Base-by-base conservation (phyloP, 2,329 filamentous ascomycete genomes). In the Ceratocystis smalleyi region DNA sequence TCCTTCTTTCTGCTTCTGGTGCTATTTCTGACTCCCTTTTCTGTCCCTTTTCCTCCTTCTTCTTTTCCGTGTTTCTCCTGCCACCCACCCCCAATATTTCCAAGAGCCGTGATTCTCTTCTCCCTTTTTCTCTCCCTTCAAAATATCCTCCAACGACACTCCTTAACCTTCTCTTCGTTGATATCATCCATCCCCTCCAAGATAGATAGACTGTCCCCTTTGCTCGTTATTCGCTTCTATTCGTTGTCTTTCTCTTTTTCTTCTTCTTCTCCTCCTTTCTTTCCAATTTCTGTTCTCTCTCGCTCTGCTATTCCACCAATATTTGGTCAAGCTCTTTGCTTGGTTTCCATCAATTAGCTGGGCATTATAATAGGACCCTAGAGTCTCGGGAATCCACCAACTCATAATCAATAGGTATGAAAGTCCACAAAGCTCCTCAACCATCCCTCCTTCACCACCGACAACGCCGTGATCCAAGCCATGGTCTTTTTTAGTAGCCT, bases 61-160 rank as follows among this genome's bases (percentile, higher is more conserved):
- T 57, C 54, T 35, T 57, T 57, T 32, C 54, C 54, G 15, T 57
- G 54, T 57, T 35, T 57, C 27, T 57, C 12, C 54, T 57, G 27
- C 54, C 27, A 32, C 54, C 51, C 51, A 32, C 51, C 51, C 51
- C 27, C 54, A 35, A 57, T n/a, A 57, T 40, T 40, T 24, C 15
- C 24, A 57, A 57, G 54, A 57, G 54, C 54, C 54, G 54, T 35
- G 27, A 57, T 57, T 32, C 12, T 57, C 54, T 57, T 57, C 54
- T 57, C 54, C 54, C 54, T 57, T 57, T 57, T 12, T 35, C 27
- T 57, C 24, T 57, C 54, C 24, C 17, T 57, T 30, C n/a, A 57
- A 32, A n/a, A 35, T 30, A n/a, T 57, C 4, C 54, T 57, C 27
- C 54, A 57, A 57, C 54, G 54, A 57, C 54, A 57, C 54, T n/a